Conservation (phyloP, 2,329 filamentous ascomycete genomes). For the Epichloe uncinata region DNA sequence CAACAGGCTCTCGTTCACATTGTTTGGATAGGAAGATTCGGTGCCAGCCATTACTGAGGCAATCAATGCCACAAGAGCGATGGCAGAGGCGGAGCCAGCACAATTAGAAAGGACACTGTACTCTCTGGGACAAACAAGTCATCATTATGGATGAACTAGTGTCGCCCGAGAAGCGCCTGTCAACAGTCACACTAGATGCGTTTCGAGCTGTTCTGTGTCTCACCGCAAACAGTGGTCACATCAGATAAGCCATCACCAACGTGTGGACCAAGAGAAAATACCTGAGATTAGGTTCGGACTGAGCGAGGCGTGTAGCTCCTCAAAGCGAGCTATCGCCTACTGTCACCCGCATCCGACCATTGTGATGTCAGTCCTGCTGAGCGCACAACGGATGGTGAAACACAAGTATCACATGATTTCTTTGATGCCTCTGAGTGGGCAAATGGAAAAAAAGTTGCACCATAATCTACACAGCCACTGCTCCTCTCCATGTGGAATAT, state of each 20-base stretch:
- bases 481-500: slow-evolving; percentile 9
- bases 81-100: neutral
- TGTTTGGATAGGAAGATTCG: neutral
- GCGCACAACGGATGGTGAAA: neutral
- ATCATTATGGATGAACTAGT: neutral
- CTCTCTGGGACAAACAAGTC: neutral
- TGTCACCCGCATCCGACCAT: neutral
- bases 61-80: neutral
- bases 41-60: neutral
- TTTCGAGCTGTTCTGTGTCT: neutral
- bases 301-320: neutral
- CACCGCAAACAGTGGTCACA: neutral
- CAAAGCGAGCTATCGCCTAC: neutral
- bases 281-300: neutral
- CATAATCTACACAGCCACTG: slow-evolving; percentile 28
- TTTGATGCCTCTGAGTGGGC: slow-evolving; percentile 21
- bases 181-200: slow-evolving; percentile 1
- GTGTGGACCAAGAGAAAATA: neutral
- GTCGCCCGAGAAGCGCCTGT: neutral
- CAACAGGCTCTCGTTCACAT: neutral
- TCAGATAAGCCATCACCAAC: neutral
- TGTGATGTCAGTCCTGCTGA: neutral
- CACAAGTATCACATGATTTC: neutral
- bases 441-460: slow-evolving; percentile 20
- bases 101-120: neutral